Evolutionary conservation across 495 filamentous ascomycete species (phyloP).

Genomic region (Aspergillus hancockii): DNA sequence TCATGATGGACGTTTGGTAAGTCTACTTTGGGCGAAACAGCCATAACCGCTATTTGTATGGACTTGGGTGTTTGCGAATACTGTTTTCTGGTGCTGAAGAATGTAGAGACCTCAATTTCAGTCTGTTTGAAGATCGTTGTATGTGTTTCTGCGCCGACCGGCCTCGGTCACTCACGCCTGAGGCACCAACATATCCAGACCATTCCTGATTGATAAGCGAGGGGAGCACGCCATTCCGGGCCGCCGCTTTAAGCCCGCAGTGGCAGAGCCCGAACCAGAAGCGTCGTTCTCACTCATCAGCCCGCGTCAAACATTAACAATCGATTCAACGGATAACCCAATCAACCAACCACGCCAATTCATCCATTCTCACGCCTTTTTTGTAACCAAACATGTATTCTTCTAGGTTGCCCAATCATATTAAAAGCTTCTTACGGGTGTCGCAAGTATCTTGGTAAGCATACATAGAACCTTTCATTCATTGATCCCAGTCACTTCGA

Average conservation of each 20-base stretch:
- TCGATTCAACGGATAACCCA: no score
- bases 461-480: slow-evolving; percentile 2
- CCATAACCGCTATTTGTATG: no score
- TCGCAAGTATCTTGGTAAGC: slow-evolving; percentile 23
- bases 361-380: slow-evolving; percentile 8
- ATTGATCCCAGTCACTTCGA: neutral
- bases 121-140: no score
- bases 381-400: slow-evolving; percentile 18
- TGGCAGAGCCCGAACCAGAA: neutral
- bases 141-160: no score
- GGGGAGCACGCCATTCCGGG: slow-evolving; percentile 26
- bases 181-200: slow-evolving; percentile 25
- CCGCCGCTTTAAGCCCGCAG: slow-evolving; percentile 19
- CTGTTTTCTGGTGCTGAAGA: neutral
- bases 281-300: slow-evolving; percentile 11
- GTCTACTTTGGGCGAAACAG: no score
- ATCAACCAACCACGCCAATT: slow-evolving; percentile 10
- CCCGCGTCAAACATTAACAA: no score
- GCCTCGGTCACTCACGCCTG: slow-evolving; percentile 9
- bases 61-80: neutral
- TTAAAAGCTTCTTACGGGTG: slow-evolving; percentile 14
- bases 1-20: no score
- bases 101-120: no score
- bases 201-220: slow-evolving; percentile 28
- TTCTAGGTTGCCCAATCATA: slow-evolving; percentile 22